phyloP scores from a whole-genome alignment of 768 basidiomycete genomes.

The Tulasnella sp. region DNA sequence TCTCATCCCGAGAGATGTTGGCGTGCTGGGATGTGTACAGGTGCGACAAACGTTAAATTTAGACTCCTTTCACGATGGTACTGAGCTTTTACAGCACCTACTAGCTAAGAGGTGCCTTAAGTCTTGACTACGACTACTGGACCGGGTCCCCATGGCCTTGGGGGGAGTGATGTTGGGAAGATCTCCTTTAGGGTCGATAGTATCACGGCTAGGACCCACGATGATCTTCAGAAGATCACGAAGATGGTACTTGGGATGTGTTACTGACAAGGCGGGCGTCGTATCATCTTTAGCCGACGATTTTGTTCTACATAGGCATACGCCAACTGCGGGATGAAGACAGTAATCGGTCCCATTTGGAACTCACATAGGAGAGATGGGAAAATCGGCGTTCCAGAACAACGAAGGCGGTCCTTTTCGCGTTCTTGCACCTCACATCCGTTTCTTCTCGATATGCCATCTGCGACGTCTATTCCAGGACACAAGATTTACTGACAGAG shows the following conservation, averaged over 20 bases:
- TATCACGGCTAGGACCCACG: conserved; percentile 96
- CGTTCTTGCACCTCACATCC: neutral
- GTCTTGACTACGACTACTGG: conserved; percentile 86
- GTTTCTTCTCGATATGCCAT: neutral
- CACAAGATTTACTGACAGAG: conserved; percentile 65
- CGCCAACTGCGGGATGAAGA: conserved; percentile 96
- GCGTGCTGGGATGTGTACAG: conserved; percentile 93
- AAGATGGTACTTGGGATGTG: conserved; percentile 82
- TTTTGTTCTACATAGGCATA: conserved; percentile 44
- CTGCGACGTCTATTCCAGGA: conserved; percentile 71
- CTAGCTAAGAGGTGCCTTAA: conserved; percentile 93
- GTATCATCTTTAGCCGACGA: neutral
- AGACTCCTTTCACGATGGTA: neutral
- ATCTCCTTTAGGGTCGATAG: conserved; percentile 88
- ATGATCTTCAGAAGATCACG: conserved; percentile 96
- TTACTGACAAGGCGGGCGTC: neutral
- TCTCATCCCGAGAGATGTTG: conserved; percentile 94
- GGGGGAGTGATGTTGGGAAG: conserved; percentile 96
- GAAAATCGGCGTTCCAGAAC: conserved; percentile 91
- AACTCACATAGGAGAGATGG: conserved; percentile 76
- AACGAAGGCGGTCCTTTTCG: conserved; percentile 64
- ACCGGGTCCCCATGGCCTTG: conserved; percentile 96
- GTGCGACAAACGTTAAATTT: conserved; percentile 30
- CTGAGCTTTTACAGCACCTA: conserved; percentile 52
- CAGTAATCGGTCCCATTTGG: conserved; percentile 87